Base-by-base conservation (phyloP, 257 asterid genomes). In the Buddleja alternifolia region DNA sequence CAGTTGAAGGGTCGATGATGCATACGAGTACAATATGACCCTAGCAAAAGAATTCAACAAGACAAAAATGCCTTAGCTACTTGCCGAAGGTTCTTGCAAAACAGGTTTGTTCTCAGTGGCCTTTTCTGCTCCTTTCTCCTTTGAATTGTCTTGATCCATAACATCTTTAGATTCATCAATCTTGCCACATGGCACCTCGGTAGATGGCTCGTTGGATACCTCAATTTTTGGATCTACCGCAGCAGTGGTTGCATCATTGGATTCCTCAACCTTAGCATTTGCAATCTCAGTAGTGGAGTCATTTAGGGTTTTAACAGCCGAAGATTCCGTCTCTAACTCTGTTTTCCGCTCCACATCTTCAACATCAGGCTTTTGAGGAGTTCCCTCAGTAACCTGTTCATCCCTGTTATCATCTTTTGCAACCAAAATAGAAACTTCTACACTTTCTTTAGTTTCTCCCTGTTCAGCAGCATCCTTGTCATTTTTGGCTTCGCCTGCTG, bases 121-220 rank as follows among this genome's bases (percentile, higher is more conserved):
- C 4, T 66, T 67, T 23, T 36, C 79, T 7, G 52, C 79, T 56
- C 41, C 62, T 60, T 66, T 74, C 75, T 70, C 84, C 74, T 73
- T 60, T 9, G 46, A 21, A 46, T 11, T 63, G 9, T 73, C 75
- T 34, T 50, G 46, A 45, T 53, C 74, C 19, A 29, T 74, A 11
- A 21, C 42, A 51, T 60, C 50, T 52, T 56, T 53, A 51, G 69
- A 16, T 63, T 72, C 69, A 4, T 72, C 72, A 55, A 12, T 60
- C 6, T 69, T 41, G 9, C 42, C 4, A 42, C 2, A 62, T 58
- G 53, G 21, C 23, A 39, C 50, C n/a, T 14, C 69, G 23, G 29
- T 23, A 21, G 54, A 16, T 17, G 60, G 55, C 5, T 56, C 75
- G 55, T 16, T 45, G 3, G 62, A 53, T 36, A 60, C 75, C 41